Evolutionary conservation across 1,284 basidiomycete genomes (phyloP).

Genomic region (Mycosarcoma maydis): DNA sequence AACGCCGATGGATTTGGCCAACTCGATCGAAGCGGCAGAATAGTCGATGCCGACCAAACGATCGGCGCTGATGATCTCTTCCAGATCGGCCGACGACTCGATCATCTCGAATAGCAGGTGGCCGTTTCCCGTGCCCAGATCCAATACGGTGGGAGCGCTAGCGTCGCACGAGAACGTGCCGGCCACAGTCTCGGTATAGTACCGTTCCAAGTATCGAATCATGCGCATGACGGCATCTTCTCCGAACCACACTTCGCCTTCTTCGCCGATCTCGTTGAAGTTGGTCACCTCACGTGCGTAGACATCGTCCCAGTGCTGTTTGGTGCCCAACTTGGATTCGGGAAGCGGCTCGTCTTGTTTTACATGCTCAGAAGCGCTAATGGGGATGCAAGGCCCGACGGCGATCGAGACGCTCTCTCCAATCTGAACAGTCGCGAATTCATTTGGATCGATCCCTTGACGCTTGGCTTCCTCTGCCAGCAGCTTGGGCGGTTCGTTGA

Average conservation of each 20-base stretch:
- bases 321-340: constrained; percentile 76
- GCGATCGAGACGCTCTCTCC: constrained; percentile 47
- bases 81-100: constrained; percentile 62
- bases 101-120: constrained; percentile 78
- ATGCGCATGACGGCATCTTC: constrained; percentile 82
- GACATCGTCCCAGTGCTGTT: constrained; percentile 69
- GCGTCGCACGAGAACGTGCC: background rate
- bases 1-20: constrained; percentile 55
- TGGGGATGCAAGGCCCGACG: background rate
- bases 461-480: constrained; percentile 39
- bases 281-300: constrained; percentile 74
- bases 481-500: constrained; percentile 49
- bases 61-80: constrained; percentile 74
- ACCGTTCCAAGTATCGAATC: constrained; percentile 68
- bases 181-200: constrained; percentile 24
- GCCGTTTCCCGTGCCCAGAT: constrained; percentile 85
- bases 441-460: constrained; percentile 25
- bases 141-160: constrained; percentile 41
- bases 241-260: constrained; percentile 92
- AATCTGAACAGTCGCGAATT: constrained; percentile 44
- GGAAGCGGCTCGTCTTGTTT: constrained; percentile 47
- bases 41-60: constrained; percentile 82
- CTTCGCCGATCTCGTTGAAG: constrained; percentile 83
- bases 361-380: background rate
- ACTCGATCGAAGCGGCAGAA: constrained; percentile 76